A percentile compares a stretch with the other conserved stretches of the same genome.
Evolutionary conservation across 208 protist genomes (phyloP).

Genomic region (Acanthamoeba castellanii): DNA sequence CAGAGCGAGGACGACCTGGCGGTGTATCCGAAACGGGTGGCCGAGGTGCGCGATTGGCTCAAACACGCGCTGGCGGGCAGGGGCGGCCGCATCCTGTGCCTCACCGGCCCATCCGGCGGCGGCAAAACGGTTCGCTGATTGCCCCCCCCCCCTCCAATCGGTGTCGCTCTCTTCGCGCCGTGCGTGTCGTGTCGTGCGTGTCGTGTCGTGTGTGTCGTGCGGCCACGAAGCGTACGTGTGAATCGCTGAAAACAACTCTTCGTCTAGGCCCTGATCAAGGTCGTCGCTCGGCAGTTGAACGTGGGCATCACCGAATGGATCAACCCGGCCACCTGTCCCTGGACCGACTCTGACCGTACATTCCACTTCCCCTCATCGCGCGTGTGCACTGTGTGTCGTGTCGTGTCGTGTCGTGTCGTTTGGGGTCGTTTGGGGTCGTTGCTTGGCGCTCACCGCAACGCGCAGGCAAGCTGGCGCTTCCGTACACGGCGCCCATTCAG

Average conservation of each 20-base stretch:
- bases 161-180: not conserved
- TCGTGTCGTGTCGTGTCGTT: not conserved
- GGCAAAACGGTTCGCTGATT: conserved; percentile 56
- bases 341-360: conserved; percentile 36
- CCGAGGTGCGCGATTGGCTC: conserved; percentile 45
- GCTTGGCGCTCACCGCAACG: not conserved
- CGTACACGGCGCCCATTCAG: conserved; percentile 49
- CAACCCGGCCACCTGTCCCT: conserved; percentile 37
- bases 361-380: not conserved
- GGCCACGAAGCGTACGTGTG: no score
- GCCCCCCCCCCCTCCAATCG: not conserved
- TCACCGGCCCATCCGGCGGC: conserved; percentile 43
- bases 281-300: conserved; percentile 5
- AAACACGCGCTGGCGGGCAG: not conserved
- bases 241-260: no score
- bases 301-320: conserved; percentile 40
- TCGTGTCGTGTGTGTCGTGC: not conserved
- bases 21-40: not conserved
- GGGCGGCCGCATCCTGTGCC: not conserved
- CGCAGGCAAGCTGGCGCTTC: conserved; percentile 9
- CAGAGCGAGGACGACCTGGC: conserved; percentile 62
- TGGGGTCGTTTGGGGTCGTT: not conserved
- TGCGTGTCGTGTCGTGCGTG: not conserved
- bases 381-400: not conserved
- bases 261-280: not conserved